phyloP scores from a whole-genome alignment of 2,329 filamentous ascomycete species.

The Penicillium concentricum region DNA sequence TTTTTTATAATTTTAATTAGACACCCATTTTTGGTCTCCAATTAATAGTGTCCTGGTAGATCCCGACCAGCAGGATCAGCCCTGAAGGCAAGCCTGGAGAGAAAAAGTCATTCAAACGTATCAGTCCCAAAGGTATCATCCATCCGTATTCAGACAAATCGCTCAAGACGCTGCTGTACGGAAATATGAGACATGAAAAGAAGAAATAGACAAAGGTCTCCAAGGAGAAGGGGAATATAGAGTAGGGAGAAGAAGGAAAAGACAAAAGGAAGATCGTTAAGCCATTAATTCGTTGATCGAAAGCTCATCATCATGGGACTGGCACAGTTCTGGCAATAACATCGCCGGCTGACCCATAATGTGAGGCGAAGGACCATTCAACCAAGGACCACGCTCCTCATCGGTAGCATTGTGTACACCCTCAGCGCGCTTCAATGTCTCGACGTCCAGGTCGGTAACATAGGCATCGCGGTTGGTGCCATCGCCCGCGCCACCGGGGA shows the following conservation, averaged over 20 bases:
- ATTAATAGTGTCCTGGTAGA: not conserved
- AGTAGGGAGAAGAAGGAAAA: constrained; percentile 3
- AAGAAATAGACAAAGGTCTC: constrained; percentile 5
- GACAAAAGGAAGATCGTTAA: constrained; percentile 14
- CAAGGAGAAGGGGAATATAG: not conserved
- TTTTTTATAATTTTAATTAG: not conserved
- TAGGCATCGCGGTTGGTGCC: constrained; percentile 81
- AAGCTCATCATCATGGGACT: constrained; percentile 30
- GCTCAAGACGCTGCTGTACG: constrained; percentile 24
- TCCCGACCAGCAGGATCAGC: constrained; percentile 11
- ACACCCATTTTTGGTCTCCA: not conserved
- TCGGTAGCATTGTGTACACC: constrained; percentile 76
- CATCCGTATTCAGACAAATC: constrained; percentile 20
- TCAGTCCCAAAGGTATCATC: constrained; percentile 21
- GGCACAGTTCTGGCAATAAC: constrained; percentile 31
- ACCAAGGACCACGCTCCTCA: constrained; percentile 84
- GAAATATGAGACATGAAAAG: constrained; percentile 14
- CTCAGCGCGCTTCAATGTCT: constrained; percentile 84
- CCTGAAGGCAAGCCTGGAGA: not conserved
- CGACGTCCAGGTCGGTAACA: constrained; percentile 88
- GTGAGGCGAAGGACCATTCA: constrained; percentile 39
- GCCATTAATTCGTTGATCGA: constrained; percentile 38
- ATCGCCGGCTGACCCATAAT: constrained; percentile 37
- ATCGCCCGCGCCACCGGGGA: constrained; percentile 72
- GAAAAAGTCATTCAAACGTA: constrained; percentile 9